phyloP scores from a whole-genome alignment of 1,284 basidiomycete genomes.

The Moniliophthora roreri region DNA sequence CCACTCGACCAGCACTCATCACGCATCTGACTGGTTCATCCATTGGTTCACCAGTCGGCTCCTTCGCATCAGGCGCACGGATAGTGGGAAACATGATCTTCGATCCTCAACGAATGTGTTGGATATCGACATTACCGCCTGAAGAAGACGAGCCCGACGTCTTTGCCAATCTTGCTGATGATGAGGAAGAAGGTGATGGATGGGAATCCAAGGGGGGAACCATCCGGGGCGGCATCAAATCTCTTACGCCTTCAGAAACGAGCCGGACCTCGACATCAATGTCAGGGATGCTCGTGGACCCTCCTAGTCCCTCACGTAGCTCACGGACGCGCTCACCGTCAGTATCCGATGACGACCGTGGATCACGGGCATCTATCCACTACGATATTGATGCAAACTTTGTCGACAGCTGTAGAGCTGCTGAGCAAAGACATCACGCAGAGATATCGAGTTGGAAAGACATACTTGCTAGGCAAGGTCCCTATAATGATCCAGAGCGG shows the following conservation, averaged over 20 bases:
- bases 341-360: slow-evolving; percentile 73
- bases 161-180: slow-evolving; percentile 87
- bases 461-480: slow-evolving; percentile 40
- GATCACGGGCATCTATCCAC: slow-evolving; percentile 71
- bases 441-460: slow-evolving; percentile 85
- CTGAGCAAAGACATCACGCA: slow-evolving; percentile 75
- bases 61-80: slow-evolving; percentile 74
- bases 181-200: slow-evolving; percentile 71
- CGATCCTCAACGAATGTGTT: slow-evolving; percentile 91
- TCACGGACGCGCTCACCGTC: slow-evolving; percentile 60
- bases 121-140: slow-evolving; percentile 81
- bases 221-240: slow-evolving; percentile 65
- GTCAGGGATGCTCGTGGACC: slow-evolving; percentile 38
- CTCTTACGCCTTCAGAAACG: slow-evolving; percentile 35
- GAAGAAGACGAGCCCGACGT: slow-evolving; percentile 94
- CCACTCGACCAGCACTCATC: slow-evolving; percentile 92
- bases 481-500: slow-evolving; percentile 51
- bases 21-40: slow-evolving; percentile 85
- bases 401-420: slow-evolving; percentile 66
- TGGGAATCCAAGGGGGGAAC: slow-evolving; percentile 77
- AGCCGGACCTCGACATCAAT: slow-evolving; percentile 33
- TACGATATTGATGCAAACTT: slow-evolving; percentile 75
- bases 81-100: slow-evolving; percentile 98
- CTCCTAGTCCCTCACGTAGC: slow-evolving; percentile 62
- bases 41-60: slow-evolving; percentile 75